Percentiles rank a stretch among this genome's conserved stretches.
phyloP scores from a whole-genome alignment of 768 basidiomycete genomes.

The Mycena sanguinolenta region DNA sequence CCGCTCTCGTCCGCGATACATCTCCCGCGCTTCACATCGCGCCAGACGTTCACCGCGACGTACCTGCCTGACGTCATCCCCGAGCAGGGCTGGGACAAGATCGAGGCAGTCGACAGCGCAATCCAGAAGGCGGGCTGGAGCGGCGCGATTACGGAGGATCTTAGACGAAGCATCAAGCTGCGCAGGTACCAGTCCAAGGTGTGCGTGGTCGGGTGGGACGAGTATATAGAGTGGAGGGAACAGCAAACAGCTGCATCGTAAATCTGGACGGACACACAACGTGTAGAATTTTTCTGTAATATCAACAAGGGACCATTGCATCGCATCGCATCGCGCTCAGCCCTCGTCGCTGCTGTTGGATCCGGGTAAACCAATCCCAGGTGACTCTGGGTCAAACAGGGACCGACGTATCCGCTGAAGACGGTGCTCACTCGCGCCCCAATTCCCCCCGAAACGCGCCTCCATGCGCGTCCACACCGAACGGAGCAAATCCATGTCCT shows the following conservation, averaged over 20 bases:
- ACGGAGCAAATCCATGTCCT: conserved; percentile 64
- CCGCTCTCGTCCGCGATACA: conserved; percentile 77
- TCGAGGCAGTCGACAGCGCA: conserved; percentile 91
- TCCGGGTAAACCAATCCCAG: not conserved
- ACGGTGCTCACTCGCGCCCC: conserved; percentile 61
- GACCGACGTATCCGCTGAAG: conserved; percentile 53
- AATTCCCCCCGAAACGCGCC: conserved; percentile 61
- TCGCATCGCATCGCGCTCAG: conserved; percentile 10
- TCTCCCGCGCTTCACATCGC: conserved; percentile 64
- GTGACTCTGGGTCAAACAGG: conserved; percentile 44
- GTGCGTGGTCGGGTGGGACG: conserved; percentile 78
- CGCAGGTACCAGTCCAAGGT: conserved; percentile 86
- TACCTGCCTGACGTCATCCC: conserved; percentile 94
- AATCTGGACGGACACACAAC: conserved; percentile 4
- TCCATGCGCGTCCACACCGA: conserved; percentile 71
- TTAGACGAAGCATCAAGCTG: conserved; percentile 81
- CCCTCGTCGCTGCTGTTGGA: conserved; percentile 1
- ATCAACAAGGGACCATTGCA: conserved; percentile 15
- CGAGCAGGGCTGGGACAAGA: conserved; percentile 94
- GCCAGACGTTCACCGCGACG: conserved; percentile 82
- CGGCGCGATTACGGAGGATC: conserved; percentile 84
- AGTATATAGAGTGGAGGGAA: conserved; percentile 83
- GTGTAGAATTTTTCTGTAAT: conserved; percentile 26
- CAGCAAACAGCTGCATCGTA: conserved; percentile 43
- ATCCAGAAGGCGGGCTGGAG: conserved; percentile 95